These are phyloP conservation scores for Moniliophthora roreri DNA, from an alignment of 1,284 basidiomycete genomes.

Conservation along the genomic window DNA sequence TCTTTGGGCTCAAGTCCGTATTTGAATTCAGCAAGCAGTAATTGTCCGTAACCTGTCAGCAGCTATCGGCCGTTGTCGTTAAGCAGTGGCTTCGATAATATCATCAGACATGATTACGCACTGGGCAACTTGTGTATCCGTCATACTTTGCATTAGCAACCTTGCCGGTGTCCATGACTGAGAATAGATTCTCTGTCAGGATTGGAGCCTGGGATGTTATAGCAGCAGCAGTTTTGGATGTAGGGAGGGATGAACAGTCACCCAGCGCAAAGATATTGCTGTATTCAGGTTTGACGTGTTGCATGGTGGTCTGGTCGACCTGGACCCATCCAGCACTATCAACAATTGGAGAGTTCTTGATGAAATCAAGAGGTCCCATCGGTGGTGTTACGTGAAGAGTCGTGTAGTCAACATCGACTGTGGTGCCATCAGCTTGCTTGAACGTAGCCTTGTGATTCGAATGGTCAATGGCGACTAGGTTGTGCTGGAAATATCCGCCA, in stretches of 20 bases:
- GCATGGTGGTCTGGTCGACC: conserved; percentile 79
- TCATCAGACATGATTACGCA: conserved; percentile 34
- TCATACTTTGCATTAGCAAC: conserved; percentile 71
- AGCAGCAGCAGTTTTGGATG: conserved; percentile 95
- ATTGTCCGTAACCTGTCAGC: conserved; percentile 81
- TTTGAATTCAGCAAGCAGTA: conserved; percentile 90
- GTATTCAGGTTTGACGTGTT: conserved; percentile 79
- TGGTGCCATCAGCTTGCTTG: conserved; percentile 69
- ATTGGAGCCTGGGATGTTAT: conserved; percentile 93
- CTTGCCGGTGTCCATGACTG: conserved; percentile 71
- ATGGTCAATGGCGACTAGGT: conserved; percentile 77
- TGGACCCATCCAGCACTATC: conserved; percentile 88
- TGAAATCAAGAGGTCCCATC: conserved; percentile 84
- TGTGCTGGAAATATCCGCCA: conserved; percentile 79
- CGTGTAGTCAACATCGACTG: conserved; percentile 75
- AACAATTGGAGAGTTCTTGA: conserved; percentile 79
- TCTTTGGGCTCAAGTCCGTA: conserved; percentile 89
- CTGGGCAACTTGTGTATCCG: conserved; percentile 85
- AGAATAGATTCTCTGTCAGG: conserved; percentile 85
- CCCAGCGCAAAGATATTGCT: conserved; percentile 89
- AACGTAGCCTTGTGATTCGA: conserved; percentile 81
- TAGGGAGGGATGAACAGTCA: conserved; percentile 89
- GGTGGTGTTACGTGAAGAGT: conserved; percentile 89
- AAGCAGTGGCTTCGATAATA: conserved; percentile 15
- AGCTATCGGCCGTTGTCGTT: conserved; percentile 43